These are phyloP conservation scores for Leccinum subgranulosum DNA, from an alignment of 768 basidiomycete genomes.

Conservation along the genomic window DNA sequence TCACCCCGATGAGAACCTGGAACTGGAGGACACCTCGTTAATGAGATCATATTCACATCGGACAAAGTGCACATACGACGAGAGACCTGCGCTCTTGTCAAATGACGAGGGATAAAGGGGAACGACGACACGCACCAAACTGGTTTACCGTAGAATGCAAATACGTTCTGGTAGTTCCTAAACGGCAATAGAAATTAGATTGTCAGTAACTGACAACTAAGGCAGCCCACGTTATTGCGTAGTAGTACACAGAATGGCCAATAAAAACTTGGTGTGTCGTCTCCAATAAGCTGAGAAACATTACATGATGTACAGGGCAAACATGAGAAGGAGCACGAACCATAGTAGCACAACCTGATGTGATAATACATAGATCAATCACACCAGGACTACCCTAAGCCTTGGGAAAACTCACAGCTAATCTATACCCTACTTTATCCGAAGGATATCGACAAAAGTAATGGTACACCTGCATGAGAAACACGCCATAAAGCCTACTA, in stretches of 20 bases:
- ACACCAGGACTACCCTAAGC: background rate
- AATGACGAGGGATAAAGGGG: background rate
- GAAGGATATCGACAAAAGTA: background rate
- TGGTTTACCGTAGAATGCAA: slow-evolving; percentile 36
- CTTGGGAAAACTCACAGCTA: slow-evolving; percentile 31
- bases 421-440: background rate
- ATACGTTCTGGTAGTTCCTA: slow-evolving; percentile 41
- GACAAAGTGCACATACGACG: slow-evolving; percentile 35
- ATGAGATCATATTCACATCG: slow-evolving; percentile 6
- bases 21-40: slow-evolving; percentile 28
- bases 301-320: background rate
- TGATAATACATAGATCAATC: background rate
- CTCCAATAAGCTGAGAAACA: slow-evolving; percentile 41
- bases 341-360: slow-evolving; percentile 33
- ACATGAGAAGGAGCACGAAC: slow-evolving; percentile 19
- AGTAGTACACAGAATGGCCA: slow-evolving; percentile 51
- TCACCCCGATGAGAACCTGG: slow-evolving; percentile 42
- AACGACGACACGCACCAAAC: slow-evolving; percentile 39
- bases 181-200: slow-evolving; percentile 3
- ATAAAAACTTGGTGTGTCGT: slow-evolving; percentile 49
- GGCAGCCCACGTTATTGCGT: slow-evolving; percentile 47
- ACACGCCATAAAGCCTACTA: slow-evolving; percentile 46
- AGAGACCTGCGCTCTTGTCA: slow-evolving; percentile 42
- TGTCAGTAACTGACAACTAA: background rate
- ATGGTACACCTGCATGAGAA: slow-evolving; percentile 15